Base-by-base conservation (phyloP, 2,329 filamentous ascomycete genomes). In the Fusarium lyarnte region DNA sequence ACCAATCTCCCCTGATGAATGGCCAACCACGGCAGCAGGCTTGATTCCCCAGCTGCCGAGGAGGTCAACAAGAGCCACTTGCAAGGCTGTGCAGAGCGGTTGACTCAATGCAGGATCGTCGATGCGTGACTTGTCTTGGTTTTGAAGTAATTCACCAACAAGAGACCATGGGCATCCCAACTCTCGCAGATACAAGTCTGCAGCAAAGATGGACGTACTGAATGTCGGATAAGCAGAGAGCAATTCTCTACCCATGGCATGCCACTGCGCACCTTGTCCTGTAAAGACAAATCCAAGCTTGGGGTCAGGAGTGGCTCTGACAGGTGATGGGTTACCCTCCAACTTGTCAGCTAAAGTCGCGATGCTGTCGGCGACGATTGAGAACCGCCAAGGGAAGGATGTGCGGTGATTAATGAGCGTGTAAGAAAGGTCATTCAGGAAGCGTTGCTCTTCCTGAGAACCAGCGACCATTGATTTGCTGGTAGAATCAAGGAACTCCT, bases 71-170 rank as follows among this genome's bases (percentile, higher is more conserved):
- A 87, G 71, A 1, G 79, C 87, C 5, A 90, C 80, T 70, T 90
- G 88, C 2, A 90, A 45, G 0, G 87, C 87, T 0, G 87, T 89
- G 57, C 85, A 88, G 2, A 88, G 74, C 1, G 88, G 85, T 68
- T 89, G 87, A 0, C 85, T 82, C 27, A 87, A 70, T 7, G 81
- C 79, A 1, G 85, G 82, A 23, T 81, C 72, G 13, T 81, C 49
- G 29, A 61, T 61, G 7, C 39, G 39, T 11, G 58, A 57, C n/a
- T 43, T n/a, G 29, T 52, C 45, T 35, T 53, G 35, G 29, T 59
- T 59, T 3, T 52, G 36, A n/a, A 59, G 57, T 7, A 59, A 21
- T 42, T 59, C 57, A 25, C 57, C 57, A 17, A 59, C 45, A 53
- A 61, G 58, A 4, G 58, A 61, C 58, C 47, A 61, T 1, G 38